phyloP scores from a whole-genome alignment of 73 alveolate genomes.

The Paramecium bursaria region DNA sequence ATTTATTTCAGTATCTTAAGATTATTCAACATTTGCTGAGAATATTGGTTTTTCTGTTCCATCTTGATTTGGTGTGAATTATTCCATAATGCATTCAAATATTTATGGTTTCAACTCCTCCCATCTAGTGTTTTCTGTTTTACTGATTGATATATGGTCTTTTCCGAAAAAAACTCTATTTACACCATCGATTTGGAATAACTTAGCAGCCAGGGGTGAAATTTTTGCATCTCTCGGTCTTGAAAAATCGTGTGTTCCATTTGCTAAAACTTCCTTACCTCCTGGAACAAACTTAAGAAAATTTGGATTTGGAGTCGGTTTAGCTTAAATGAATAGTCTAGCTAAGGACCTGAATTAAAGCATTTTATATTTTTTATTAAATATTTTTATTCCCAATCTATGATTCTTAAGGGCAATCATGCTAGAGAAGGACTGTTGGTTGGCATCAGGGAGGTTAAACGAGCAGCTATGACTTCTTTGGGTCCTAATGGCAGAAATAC shows the following conservation, averaged over 20 bases:
- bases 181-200: conserved; percentile 83
- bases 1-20: conserved; percentile 77
- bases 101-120: conserved; percentile 80
- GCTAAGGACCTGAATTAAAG: conserved; percentile 35
- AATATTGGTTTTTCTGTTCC: conserved; percentile 73
- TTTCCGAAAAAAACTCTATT: conserved; percentile 82
- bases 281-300: conserved; percentile 81
- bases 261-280: conserved; percentile 80
- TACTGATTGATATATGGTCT: conserved; percentile 82
- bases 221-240: conserved; percentile 73
- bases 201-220: conserved; percentile 82
- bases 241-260: conserved; percentile 83
- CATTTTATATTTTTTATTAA: conserved; percentile 19
- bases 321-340: conserved; percentile 77
- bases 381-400: neutral
- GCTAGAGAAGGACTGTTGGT: conserved; percentile 73
- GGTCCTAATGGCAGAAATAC: conserved; percentile 92
- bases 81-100: conserved; percentile 78
- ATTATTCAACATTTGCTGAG: conserved; percentile 73
- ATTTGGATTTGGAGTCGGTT: conserved; percentile 87
- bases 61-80: conserved; percentile 67
- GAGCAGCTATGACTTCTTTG: conserved; percentile 76
- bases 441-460: conserved; percentile 77
- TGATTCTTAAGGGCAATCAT: too few relatives aligned
- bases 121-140: conserved; percentile 85